Evolutionary conservation across 2,329 filamentous ascomycete genomes (phyloP).

Genomic region (Sordariomycetes sp.): DNA sequence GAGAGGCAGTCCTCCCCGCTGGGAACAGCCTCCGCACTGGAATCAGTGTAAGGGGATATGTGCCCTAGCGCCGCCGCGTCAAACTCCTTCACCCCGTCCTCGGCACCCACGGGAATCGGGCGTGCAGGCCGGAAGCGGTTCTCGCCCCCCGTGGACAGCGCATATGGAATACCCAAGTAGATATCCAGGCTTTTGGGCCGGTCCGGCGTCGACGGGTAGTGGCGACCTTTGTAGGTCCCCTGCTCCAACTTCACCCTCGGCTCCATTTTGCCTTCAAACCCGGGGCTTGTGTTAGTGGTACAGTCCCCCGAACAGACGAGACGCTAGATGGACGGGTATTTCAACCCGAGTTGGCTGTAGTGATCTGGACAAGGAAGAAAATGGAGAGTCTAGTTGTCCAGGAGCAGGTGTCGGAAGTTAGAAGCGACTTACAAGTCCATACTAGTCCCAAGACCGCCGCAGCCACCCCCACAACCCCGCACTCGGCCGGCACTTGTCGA

Average conservation of each 20-base stretch:
- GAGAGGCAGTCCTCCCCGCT: slow-evolving; percentile 41
- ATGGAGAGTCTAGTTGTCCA: neutral
- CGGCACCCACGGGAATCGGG: slow-evolving; percentile 14
- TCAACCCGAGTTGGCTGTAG: neutral
- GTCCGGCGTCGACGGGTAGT: neutral
- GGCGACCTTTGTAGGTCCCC: slow-evolving; percentile 1
- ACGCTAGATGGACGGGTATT: no score
- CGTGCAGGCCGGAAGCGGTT: slow-evolving; percentile 34
- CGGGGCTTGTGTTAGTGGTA: neutral
- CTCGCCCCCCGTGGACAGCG: slow-evolving; percentile 25
- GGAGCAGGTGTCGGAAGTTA: neutral
- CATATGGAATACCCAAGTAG: slow-evolving; percentile 40
- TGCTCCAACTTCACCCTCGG: slow-evolving; percentile 2
- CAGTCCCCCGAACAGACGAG: no score
- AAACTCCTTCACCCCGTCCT: slow-evolving; percentile 10
- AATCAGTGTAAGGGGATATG: slow-evolving; percentile 22
- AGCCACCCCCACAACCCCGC: no score
- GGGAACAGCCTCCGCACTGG: slow-evolving; percentile 12
- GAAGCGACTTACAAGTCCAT: neutral
- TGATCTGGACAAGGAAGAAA: neutral
- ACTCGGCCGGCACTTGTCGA: neutral
- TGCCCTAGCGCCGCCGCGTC: slow-evolving; percentile 24
- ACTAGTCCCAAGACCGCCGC: no score
- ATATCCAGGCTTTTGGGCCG: slow-evolving; percentile 30
- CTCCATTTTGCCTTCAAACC: neutral